A percentile compares a stretch with the other conserved stretches of the same genome.
Conservation (phyloP, 768 basidiomycete species). For the Leccinum rimulosum region DNA sequence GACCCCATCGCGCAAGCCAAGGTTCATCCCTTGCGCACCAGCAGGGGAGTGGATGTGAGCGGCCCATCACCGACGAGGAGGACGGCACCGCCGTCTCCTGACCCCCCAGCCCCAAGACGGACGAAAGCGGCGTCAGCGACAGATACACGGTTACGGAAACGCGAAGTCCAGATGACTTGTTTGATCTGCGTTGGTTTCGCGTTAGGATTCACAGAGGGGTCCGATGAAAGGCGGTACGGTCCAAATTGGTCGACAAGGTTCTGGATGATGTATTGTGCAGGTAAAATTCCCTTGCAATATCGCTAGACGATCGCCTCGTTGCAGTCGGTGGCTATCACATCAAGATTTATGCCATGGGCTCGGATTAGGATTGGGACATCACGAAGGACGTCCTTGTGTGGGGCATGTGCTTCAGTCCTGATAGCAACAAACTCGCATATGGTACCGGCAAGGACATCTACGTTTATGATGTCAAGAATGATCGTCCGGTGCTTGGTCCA, state of each 20-base stretch:
- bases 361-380: neutral
- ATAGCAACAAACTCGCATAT: neutral
- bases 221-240: constrained; percentile 32
- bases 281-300: neutral
- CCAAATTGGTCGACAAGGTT: constrained; percentile 40
- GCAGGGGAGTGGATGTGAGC: constrained; percentile 13
- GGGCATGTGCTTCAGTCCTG: neutral
- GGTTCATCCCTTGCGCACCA: constrained; percentile 58
- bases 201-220: constrained; percentile 32
- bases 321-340: neutral
- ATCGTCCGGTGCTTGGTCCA: neutral
- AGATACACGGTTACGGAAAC: constrained; percentile 44
- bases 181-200: constrained; percentile 32
- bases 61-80: constrained; percentile 40
- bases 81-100: constrained; percentile 14
- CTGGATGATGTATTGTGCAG: constrained; percentile 35
- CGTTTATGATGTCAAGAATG: neutral
- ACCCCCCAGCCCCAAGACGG: constrained; percentile 20
- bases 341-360: neutral
- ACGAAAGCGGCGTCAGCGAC: constrained; percentile 40
- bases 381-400: no score
- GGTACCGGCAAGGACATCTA: no score
- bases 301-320: neutral
- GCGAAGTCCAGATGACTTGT: constrained; percentile 42
- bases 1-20: constrained; percentile 51